phyloP scores from a whole-genome alignment of 2,329 filamentous ascomycete species.

The Setomelanomma holmii region DNA sequence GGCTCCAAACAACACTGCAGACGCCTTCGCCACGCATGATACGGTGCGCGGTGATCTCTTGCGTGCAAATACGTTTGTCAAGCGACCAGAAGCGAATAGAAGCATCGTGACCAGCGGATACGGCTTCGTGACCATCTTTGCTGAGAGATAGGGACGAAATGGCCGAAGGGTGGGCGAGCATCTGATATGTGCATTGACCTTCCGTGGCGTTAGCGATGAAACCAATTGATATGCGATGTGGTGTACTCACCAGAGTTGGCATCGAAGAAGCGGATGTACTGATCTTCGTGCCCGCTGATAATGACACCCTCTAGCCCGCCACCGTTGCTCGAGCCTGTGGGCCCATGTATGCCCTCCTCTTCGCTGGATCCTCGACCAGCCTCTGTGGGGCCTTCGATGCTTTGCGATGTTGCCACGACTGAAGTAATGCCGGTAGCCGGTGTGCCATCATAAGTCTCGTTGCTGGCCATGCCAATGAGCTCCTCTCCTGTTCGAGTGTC shows the following conservation, averaged over 20 bases:
- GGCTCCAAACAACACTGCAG: slow-evolving; percentile 93
- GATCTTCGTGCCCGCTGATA: slow-evolving; percentile 95
- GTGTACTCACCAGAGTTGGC: slow-evolving; percentile 90
- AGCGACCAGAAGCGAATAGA: slow-evolving; percentile 96
- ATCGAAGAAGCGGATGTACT: slow-evolving; percentile 96
- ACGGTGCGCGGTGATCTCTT: slow-evolving; percentile 92
- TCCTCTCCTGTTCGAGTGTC: slow-evolving; percentile 92
- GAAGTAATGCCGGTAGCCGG: slow-evolving; percentile 85
- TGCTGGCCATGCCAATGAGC: slow-evolving; percentile 88
- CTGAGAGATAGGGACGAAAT: slow-evolving; percentile 92
- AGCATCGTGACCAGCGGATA: slow-evolving; percentile 94
- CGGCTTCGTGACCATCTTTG: slow-evolving; percentile 90
- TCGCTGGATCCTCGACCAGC: slow-evolving; percentile 69
- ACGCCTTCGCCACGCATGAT: slow-evolving; percentile 96
- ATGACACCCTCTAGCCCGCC: slow-evolving; percentile 83
- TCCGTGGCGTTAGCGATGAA: slow-evolving; percentile 7
- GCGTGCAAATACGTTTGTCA: slow-evolving; percentile 92
- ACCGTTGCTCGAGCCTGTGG: slow-evolving; percentile 81
- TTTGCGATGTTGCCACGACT: slow-evolving; percentile 84
- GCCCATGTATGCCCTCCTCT: slow-evolving; percentile 79
- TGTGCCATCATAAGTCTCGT: slow-evolving; percentile 92
- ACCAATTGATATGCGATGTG: not conserved
- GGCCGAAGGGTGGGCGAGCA: slow-evolving; percentile 93
- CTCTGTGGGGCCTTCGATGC: slow-evolving; percentile 73
- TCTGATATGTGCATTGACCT: slow-evolving; percentile 99